Evolutionary conservation across 176 grass and related monocot genomes (phyloP).

Genomic region (Ampelocalamus luodianensis): DNA sequence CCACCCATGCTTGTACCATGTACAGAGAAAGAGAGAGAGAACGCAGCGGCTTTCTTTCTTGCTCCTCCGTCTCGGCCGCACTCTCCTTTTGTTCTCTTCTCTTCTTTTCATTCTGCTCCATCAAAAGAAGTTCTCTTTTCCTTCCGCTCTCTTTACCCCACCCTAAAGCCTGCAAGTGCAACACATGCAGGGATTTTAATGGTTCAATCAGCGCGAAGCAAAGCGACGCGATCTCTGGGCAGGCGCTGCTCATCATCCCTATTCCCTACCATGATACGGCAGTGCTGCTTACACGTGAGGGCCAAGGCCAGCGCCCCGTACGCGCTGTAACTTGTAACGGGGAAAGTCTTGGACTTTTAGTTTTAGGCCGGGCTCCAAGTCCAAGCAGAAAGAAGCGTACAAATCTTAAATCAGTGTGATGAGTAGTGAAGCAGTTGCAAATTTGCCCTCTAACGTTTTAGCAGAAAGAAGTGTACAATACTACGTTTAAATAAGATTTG

Average conservation of each 20-base stretch:
- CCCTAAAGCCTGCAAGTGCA: constrained; percentile 53
- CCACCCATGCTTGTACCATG: constrained; percentile 29
- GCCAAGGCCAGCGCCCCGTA: background rate
- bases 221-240: constrained; percentile 36
- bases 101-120: constrained; percentile 73
- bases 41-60: background rate
- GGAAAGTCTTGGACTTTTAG: background rate
- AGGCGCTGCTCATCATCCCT: constrained; percentile 34
- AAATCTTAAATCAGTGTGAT: background rate
- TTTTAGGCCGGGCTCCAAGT: constrained; percentile 14
- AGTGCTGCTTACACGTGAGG: constrained; percentile 45
- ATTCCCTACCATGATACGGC: constrained; percentile 41
- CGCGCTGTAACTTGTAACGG: constrained; percentile 22
- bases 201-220: constrained; percentile 38
- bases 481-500: background rate
- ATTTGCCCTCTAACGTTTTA: background rate
- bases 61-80: background rate
- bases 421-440: background rate
- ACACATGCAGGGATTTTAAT: constrained; percentile 44
- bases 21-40: background rate
- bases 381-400: background rate
- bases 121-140: constrained; percentile 63
- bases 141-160: background rate
- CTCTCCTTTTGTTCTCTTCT: constrained; percentile 61
- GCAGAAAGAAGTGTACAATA: background rate